Evolutionary conservation across 2,329 filamentous ascomycete species (phyloP), one percentile per base, ranked within the genome.

Genomic region (Nemania sp.): DNA sequence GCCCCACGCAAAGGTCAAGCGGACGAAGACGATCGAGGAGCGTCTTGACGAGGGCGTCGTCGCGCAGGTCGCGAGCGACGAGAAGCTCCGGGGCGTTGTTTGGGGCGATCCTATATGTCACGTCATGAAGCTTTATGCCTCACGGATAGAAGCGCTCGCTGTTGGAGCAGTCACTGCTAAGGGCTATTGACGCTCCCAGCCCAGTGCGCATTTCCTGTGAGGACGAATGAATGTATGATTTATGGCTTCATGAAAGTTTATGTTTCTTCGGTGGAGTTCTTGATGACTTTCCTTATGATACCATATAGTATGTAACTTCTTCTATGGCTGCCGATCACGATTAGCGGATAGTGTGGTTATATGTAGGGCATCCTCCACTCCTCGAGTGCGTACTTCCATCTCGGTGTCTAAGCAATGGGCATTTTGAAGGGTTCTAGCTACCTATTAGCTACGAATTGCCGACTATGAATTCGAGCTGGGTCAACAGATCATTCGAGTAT

Each of bases 71-170:
- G 83, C 88, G 9, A 83, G 79, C 0, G 90, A 95, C 65, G 84
- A 88, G 45, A 80, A 90, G 70, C 74, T 96, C 52, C 79, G 89
- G 21, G 82, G 80, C 1, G 83, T 92, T 0, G 80, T 96, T 3
- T 96, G 92, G 83, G 92, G 92, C 0, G 91, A 96, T 72, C 90
- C 90, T 0, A 79, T 91, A 45, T 89, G 87, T 72, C 92, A 96
- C 76, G 81, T 87, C 67, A 96, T 96, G 92, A 85, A 80, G 60
- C 71, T 95, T 18, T 96, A 96, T 75, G 85, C 85, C 13, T 83
- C 81, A 18, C 78, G 92, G 54, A 84, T 96, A 46, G 89, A 95
- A 72, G 78, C 80, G 3, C 75, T 96, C 57, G 90, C 90, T 11
- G 86, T 88, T 1, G 85, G 82, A 59, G 90, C 88, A 11, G 86